Conservation (phyloP, 2,329 filamentous ascomycete species). For the Stromatinia cepivora region DNA sequence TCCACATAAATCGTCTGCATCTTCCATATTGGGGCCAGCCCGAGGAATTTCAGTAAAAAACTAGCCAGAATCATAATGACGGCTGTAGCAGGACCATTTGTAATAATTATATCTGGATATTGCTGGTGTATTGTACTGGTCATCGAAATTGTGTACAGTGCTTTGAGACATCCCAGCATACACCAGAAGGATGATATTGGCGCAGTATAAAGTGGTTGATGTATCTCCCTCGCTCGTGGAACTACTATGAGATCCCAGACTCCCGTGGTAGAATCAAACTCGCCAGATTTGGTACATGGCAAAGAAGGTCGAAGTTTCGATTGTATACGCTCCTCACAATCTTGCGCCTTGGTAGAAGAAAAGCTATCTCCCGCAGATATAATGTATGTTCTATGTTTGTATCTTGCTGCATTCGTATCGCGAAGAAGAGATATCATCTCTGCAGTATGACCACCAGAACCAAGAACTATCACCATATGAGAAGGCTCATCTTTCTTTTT, state of each 20-base stretch:
- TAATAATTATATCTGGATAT: conserved; percentile 75
- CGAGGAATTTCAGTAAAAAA: conserved; percentile 50
- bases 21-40: conserved; percentile 54
- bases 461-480: conserved; percentile 79
- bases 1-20: conserved; percentile 85
- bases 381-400: conserved; percentile 72
- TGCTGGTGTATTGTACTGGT: conserved; percentile 39
- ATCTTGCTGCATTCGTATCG: conserved; percentile 52
- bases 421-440: conserved; percentile 88
- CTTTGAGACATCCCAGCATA: conserved; percentile 60
- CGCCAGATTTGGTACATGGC: conserved; percentile 26
- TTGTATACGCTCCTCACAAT: conserved; percentile 57
- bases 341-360: conserved; percentile 61
- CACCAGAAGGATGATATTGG: conserved; percentile 68
- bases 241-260: conserved; percentile 57
- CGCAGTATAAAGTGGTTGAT: conserved; percentile 75
- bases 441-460: conserved; percentile 89
- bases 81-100: conserved; percentile 86
- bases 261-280: conserved; percentile 30
- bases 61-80: conserved; percentile 69
- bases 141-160: conserved; percentile 47
- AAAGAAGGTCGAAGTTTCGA: conserved; percentile 29
- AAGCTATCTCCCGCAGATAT: conserved; percentile 74
- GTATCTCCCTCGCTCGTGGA: conserved; percentile 74
- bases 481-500: conserved; percentile 43